Base-by-base conservation (phyloP, 1,139 yeast species). In the Debaryomycetaceae sp. region DNA sequence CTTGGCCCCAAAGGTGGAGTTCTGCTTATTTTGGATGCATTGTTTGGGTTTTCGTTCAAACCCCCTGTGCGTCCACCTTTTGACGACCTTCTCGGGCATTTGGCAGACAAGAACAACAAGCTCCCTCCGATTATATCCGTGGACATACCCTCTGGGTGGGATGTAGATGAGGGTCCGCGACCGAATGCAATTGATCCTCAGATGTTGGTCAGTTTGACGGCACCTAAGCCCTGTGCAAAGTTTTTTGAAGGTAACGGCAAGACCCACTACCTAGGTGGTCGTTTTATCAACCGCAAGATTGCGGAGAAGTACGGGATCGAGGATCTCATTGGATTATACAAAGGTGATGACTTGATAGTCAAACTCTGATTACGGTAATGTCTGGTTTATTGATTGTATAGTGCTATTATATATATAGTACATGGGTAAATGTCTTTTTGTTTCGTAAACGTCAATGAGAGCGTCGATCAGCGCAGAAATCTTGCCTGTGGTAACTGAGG, bases 101-200 rank as follows among this genome's bases (percentile, higher is more conserved):
- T 91, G 52, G 46, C 67, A 5, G 40, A 42, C 1, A 59, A 71
- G 18, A 51, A 63, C 3, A 40, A 50, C 5, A 50, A 59, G 7
- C 58, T 70, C 7, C 63, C 73, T 4, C 89, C 88, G 0, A 76
- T 91, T 3, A 78, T 87, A 0, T 80, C 95, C 0, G 87, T 92
- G 1, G 98, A 92, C 57, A 81, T 91, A 32, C 98, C 98, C 0
- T 85, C 95, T 0, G 96, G 97, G 0, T 92, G 98, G 98, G 94
- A 89, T 56, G 98, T 92, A 5, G 95, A 92, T 55, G 56, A 73
- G 4, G 98, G 98, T 0, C 96, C 95, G 0, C 52, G 59, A 0
- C 65, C 59, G 3, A 57, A 61, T 1, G 75, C 72, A 22, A 73
- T 76, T 4, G 60, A 60, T 7, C 96, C 98, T 0, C 63, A 74